These are phyloP conservation scores for Teratosphaeria epicoccoides DNA, from an alignment of 2,329 filamentous ascomycete species.

Conservation along the genomic window DNA sequence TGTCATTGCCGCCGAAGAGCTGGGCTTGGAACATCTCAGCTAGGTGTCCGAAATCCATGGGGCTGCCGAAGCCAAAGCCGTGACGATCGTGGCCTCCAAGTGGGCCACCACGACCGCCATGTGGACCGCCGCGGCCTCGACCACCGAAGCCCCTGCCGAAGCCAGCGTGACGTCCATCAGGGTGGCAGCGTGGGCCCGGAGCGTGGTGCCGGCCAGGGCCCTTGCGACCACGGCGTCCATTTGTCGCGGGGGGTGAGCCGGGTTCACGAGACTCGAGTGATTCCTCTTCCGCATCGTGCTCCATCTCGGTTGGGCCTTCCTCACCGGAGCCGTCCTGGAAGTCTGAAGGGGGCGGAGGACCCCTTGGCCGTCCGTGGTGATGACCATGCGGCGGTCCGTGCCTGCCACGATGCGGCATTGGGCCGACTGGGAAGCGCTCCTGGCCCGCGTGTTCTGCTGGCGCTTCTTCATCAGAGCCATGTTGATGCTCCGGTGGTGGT, in stretches of 20 bases:
- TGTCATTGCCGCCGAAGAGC: slow-evolving; percentile 31
- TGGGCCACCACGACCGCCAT: slow-evolving; percentile 2
- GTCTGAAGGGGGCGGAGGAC: not conserved
- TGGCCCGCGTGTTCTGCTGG: no score
- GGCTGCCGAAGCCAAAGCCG: slow-evolving; percentile 9
- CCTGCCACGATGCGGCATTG: no score
- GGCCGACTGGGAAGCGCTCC: no score
- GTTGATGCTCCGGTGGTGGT: slow-evolving; percentile 1
- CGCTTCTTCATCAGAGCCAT: slow-evolving; percentile 5
- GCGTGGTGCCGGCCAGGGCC: slow-evolving; percentile 9
- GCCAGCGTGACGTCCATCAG: slow-evolving; percentile 21
- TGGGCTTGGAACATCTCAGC: slow-evolving; percentile 26
- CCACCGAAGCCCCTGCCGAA: slow-evolving; percentile 18
- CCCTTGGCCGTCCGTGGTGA: not conserved
- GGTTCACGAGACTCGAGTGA: slow-evolving; percentile 9
- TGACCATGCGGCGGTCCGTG: no score
- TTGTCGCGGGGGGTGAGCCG: slow-evolving; percentile 10
- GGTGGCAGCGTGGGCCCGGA: slow-evolving; percentile 12
- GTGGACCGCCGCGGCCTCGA: slow-evolving; percentile 7
- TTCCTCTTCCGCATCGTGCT: slow-evolving; percentile 5
- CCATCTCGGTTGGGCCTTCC: slow-evolving; percentile 1
- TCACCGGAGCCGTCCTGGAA: slow-evolving; percentile 5
- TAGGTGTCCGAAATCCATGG: slow-evolving; percentile 18
- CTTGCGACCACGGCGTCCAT: slow-evolving; percentile 5
- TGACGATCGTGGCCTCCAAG: slow-evolving; percentile 7